These are phyloP conservation scores for Lachnellula occidentalis DNA, from an alignment of 2,329 filamentous ascomycete genomes.

Conservation along the genomic window DNA sequence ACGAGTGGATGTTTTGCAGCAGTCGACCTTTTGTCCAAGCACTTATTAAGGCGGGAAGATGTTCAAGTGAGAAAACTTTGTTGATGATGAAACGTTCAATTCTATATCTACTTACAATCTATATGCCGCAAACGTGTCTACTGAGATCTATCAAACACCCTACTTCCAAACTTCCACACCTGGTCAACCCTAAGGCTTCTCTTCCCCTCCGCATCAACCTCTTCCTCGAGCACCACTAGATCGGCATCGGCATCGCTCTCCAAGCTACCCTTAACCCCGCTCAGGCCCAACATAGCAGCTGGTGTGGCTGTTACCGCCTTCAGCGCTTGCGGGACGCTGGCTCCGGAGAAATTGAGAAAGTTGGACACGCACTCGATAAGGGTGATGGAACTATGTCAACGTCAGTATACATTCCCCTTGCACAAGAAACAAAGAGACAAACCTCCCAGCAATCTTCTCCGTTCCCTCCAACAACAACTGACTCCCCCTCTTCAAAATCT, in stretches of 20 bases:
- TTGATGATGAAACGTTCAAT: no score
- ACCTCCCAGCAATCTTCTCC: constrained; percentile 72
- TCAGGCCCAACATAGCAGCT: constrained; percentile 67
- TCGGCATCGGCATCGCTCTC: constrained; percentile 61
- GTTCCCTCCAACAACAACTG: constrained; percentile 73
- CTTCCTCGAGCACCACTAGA: constrained; percentile 61
- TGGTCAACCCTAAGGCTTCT: constrained; percentile 40
- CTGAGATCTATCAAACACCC: constrained; percentile 11
- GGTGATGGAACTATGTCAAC: constrained; percentile 52
- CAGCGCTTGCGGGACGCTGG: constrained; percentile 61
- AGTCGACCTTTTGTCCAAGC: no score
- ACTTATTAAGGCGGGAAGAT: no score
- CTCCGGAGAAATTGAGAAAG: constrained; percentile 70
- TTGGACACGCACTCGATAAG: constrained; percentile 81
- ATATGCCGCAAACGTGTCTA: neutral
- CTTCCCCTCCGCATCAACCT: constrained; percentile 37
- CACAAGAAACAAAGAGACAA: constrained; percentile 3
- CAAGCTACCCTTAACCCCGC: constrained; percentile 60
- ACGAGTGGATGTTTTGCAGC: no score
- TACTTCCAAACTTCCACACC: constrained; percentile 27
- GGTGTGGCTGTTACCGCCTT: constrained; percentile 71
- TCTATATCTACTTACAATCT: no score
- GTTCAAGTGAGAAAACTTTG: no score
- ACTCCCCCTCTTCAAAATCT: constrained; percentile 64
- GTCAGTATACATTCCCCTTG: constrained; percentile 25